Evolutionary conservation across 2,329 filamentous ascomycete genomes (phyloP).

Genomic region (Cadophora sp.): DNA sequence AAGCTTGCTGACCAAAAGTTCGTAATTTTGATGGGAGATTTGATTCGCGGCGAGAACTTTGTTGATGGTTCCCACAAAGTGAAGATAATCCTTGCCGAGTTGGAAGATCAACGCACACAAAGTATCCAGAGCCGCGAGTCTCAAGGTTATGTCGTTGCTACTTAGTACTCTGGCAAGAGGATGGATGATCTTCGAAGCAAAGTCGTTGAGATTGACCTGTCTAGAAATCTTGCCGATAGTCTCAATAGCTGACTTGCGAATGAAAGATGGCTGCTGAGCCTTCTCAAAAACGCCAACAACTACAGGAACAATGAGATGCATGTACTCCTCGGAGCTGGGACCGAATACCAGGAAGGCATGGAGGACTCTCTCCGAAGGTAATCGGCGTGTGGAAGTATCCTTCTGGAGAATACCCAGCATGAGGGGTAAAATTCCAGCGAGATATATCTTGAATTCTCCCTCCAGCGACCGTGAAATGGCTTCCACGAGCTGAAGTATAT

Average conservation of each 20-base stretch:
- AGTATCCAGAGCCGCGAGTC: slow-evolving; percentile 87
- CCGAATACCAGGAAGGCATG: slow-evolving; percentile 97
- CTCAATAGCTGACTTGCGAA: slow-evolving; percentile 90
- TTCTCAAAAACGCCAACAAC: slow-evolving; percentile 96
- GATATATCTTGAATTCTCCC: slow-evolving; percentile 96
- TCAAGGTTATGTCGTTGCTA: slow-evolving; percentile 73
- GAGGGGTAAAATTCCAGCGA: slow-evolving; percentile 85
- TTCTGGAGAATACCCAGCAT: slow-evolving; percentile 96
- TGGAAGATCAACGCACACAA: slow-evolving; percentile 96
- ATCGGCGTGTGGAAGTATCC: slow-evolving; percentile 76
- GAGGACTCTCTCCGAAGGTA: slow-evolving; percentile 86
- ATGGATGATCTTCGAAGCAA: slow-evolving; percentile 94
- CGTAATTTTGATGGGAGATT: slow-evolving; percentile 89
- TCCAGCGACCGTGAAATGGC: slow-evolving; percentile 93
- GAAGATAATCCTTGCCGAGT: slow-evolving; percentile 91
- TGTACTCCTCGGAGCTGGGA: slow-evolving; percentile 95
- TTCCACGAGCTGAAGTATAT: slow-evolving; percentile 90
- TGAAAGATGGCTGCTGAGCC: slow-evolving; percentile 76
- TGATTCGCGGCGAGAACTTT: slow-evolving; percentile 82
- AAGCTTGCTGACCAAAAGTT: slow-evolving; percentile 88
- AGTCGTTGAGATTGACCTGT: slow-evolving; percentile 97
- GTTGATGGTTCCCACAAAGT: slow-evolving; percentile 93
- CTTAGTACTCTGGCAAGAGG: slow-evolving; percentile 84
- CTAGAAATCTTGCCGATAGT: slow-evolving; percentile 93
- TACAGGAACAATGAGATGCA: slow-evolving; percentile 97